Base-by-base conservation (phyloP, 352 stramenopile species). In the Peronospora destructor region DNA sequence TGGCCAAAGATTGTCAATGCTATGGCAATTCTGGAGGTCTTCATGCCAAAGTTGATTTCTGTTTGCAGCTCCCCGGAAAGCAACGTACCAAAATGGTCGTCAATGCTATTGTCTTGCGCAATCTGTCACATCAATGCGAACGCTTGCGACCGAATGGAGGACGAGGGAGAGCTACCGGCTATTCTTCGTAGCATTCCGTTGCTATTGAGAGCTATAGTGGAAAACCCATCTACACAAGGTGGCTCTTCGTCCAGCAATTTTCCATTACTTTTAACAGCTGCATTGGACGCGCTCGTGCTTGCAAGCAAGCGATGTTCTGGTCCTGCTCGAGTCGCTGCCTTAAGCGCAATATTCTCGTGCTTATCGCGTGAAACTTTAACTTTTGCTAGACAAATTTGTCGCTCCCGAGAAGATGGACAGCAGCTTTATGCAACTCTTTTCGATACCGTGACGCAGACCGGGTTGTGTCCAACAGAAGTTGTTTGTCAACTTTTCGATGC, bases 1-100 rank as follows among this genome's bases (percentile, higher is more conserved):
- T 87, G 76, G 76, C 69, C 76, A 10, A 55, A 60, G 45, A 78
- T 85, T 43, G 52, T 71, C 6, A 53, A 71, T 42, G 73, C 71
- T 0, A 67, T 87, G 41, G 68, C 68, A 35, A 43, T 46, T 21
- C 29, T 59, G 2, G 58, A 69, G 32, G 39, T 66, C 11, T 68
- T 72, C 41, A 29, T 76, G 51, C 53, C 58, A 11, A 55, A 62
- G n/a, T 50, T 25, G n/a, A 48, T 67, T 23, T 53, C 17, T 35
- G 13, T 49, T 9, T 36, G 34, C 17, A 51, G 16, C n/a, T 34
- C 39, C 10, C 9, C n/a, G 33, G 45, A 49, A 33, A 26, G 21
- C 1, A 61, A 45, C 9, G 60, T 60, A 29, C 46, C 38, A 14
- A 64, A 57, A 33, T 71, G 57, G 45, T 67, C 63, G 2, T 45